These are phyloP conservation scores for Castanospermum australe DNA, from an alignment of 306 rosid genomes.

Conservation along the genomic window DNA sequence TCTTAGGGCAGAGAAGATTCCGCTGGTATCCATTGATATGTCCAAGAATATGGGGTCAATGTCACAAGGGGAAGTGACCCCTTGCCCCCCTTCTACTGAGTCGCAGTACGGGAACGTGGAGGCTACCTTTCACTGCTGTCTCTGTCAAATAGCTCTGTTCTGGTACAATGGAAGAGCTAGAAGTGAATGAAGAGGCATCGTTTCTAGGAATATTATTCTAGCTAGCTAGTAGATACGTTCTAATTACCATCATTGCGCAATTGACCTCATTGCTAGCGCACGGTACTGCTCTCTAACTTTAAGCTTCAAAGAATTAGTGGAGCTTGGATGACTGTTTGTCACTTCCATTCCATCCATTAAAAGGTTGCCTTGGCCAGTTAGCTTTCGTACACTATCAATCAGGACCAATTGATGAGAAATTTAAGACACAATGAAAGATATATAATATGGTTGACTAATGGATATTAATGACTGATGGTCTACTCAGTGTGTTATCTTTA, in stretches of 20 bases:
- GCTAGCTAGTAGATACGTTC: not conserved
- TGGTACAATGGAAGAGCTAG: not conserved
- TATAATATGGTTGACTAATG: not conserved
- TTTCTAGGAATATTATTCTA: not conserved
- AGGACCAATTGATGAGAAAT: constrained; percentile 7
- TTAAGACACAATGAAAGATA: not conserved
- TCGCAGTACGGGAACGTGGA: not conserved
- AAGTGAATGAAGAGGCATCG: not conserved
- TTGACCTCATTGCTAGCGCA: not conserved
- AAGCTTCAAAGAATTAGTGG: not conserved
- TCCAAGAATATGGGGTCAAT: constrained; percentile 49
- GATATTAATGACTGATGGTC: not conserved
- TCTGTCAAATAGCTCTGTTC: not conserved
- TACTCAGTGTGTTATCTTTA: not conserved
- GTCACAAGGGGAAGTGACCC: constrained; percentile 28
- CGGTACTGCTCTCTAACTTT: not conserved
- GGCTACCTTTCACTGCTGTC: not conserved
- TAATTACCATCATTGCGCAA: not conserved
- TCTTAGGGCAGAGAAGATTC: constrained; percentile 29
- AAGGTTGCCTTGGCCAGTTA: not conserved
- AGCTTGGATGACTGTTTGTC: not conserved
- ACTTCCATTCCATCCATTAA: not conserved
- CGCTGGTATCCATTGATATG: constrained; percentile 35
- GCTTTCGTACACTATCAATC: not conserved
- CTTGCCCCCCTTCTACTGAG: not conserved